These are phyloP conservation scores for Aspergillus uvarum DNA, from an alignment of 2,329 filamentous ascomycete species.

Conservation along the genomic window DNA sequence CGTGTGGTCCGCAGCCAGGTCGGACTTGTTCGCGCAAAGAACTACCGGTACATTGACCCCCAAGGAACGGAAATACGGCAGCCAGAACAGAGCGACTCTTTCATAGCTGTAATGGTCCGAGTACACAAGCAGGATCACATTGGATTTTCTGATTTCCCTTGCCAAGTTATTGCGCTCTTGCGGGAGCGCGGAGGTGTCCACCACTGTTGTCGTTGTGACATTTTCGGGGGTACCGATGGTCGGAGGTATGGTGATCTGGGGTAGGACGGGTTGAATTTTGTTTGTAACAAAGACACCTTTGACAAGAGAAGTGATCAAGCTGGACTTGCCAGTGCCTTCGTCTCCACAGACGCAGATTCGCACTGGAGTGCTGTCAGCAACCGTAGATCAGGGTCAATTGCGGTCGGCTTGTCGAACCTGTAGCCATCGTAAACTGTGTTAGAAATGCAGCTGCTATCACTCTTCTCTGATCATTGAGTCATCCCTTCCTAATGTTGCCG, in stretches of 20 bases:
- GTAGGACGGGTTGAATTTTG: constrained; percentile 92
- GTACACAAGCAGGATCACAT: constrained; percentile 95
- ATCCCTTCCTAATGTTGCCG: background rate
- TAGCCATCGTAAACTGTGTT: constrained; percentile 23
- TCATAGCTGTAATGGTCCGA: constrained; percentile 99
- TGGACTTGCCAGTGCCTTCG: constrained; percentile 91
- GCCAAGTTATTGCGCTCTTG: constrained; percentile 87
- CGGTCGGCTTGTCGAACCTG: constrained; percentile 20
- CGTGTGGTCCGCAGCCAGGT: constrained; percentile 71
- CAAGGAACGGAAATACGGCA: constrained; percentile 94
- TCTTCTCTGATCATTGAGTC: constrained; percentile 17
- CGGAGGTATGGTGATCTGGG: constrained; percentile 91
- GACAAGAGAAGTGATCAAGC: constrained; percentile 89
- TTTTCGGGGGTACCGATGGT: constrained; percentile 92
- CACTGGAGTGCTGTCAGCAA: constrained; percentile 51
- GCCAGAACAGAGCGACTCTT: constrained; percentile 93
- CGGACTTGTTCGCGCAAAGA: constrained; percentile 96
- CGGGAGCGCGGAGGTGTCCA: constrained; percentile 93
- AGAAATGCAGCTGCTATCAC: constrained; percentile 5
- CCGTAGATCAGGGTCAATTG: background rate
- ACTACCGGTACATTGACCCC: constrained; percentile 99
- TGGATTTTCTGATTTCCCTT: constrained; percentile 93
- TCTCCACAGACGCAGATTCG: constrained; percentile 96
- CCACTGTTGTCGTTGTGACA: constrained; percentile 87
- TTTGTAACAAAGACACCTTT: constrained; percentile 95